A percentile compares a stretch with the other conserved stretches of the same genome.
These are phyloP conservation scores for Geotrichum histeridarum DNA, from an alignment of 1,139 yeast genomes.

Conservation along the genomic window DNA sequence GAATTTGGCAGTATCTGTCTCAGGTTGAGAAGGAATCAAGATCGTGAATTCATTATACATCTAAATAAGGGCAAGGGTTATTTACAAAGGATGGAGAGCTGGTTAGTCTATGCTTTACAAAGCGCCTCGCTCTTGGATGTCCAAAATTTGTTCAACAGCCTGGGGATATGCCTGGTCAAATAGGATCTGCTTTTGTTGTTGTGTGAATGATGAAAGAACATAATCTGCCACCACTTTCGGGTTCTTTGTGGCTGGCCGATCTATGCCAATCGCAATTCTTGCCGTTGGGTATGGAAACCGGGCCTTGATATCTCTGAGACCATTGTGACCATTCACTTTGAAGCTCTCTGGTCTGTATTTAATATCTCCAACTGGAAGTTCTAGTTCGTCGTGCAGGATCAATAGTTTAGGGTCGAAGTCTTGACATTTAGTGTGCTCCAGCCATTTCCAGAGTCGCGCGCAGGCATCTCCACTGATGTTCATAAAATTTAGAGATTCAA, in stretches of 20 bases:
- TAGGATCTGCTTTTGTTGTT: slow-evolving; percentile 38
- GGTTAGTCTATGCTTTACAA: background rate
- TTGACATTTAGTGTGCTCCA: slow-evolving; percentile 29
- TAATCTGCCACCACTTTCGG: slow-evolving; percentile 50
- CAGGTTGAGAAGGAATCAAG: background rate
- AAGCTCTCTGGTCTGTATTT: slow-evolving; percentile 54
- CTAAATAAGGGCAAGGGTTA: background rate
- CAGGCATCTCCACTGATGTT: slow-evolving; percentile 55
- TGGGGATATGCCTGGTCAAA: slow-evolving; percentile 41
- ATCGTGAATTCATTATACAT: background rate
- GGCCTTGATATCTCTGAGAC: slow-evolving; percentile 46
- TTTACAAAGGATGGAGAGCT: background rate
- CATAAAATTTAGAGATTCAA: slow-evolving; percentile 58
- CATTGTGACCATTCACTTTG: slow-evolving; percentile 76
- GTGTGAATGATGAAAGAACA: slow-evolving; percentile 49
- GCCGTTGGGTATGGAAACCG: slow-evolving; percentile 40
- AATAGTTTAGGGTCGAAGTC: slow-evolving; percentile 43
- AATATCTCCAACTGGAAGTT: slow-evolving; percentile 56
- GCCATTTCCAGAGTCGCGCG: slow-evolving; percentile 42
- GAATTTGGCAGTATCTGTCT: too few species aligned
- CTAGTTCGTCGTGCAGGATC: slow-evolving; percentile 72
- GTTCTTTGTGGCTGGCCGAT: slow-evolving; percentile 49
- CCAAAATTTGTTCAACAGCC: slow-evolving; percentile 39
- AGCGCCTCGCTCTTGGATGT: slow-evolving; percentile 30
- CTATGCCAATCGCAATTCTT: slow-evolving; percentile 68